Percentiles rank a stretch among this genome's conserved stretches.
phyloP scores from a whole-genome alignment of 148 eudicot species.

The Diospyros lotus region DNA sequence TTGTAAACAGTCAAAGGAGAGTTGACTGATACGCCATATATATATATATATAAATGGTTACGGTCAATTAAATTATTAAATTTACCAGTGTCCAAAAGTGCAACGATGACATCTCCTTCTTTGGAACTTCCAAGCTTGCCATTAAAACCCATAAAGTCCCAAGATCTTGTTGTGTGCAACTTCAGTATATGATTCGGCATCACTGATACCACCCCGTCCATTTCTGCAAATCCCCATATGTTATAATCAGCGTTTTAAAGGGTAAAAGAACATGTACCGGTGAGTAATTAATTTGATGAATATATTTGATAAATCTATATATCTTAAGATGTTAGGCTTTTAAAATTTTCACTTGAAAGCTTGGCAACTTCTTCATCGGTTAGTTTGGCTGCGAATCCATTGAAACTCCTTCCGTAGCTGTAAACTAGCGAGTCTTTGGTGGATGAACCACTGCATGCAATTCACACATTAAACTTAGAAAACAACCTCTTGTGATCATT shows the following conservation, averaged over 20 bases:
- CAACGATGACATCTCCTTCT: slow-evolving; percentile 9
- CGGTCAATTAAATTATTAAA: too few relatives aligned
- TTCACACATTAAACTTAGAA: background rate
- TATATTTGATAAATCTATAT: background rate
- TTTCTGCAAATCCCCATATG: background rate
- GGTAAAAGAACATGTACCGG: too few relatives aligned
- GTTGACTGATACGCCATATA: too few relatives aligned
- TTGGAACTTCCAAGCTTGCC: background rate
- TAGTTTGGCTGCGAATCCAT: slow-evolving; percentile 13
- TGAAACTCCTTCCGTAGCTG: slow-evolving; percentile 13
- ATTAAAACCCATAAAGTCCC: slow-evolving; percentile 4
- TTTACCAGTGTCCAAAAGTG: slow-evolving; percentile 8
- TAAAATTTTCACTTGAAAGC: background rate
- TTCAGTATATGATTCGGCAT: background rate
- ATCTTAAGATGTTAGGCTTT: background rate
- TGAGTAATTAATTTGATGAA: too few relatives aligned
- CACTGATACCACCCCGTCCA: slow-evolving; percentile 6
- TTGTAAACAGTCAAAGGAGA: too few relatives aligned
- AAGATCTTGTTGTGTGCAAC: slow-evolving; percentile 8
- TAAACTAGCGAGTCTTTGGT: slow-evolving; percentile 16
- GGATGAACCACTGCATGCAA: slow-evolving; percentile 12
- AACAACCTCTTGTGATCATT: too few relatives aligned
- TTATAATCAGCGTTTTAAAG: too few relatives aligned
- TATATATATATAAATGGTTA: too few relatives aligned
- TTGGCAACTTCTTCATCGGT: slow-evolving; percentile 2